phyloP scores from a whole-genome alignment of 2,329 filamentous ascomycete species.

The Epichloe hybrida region DNA sequence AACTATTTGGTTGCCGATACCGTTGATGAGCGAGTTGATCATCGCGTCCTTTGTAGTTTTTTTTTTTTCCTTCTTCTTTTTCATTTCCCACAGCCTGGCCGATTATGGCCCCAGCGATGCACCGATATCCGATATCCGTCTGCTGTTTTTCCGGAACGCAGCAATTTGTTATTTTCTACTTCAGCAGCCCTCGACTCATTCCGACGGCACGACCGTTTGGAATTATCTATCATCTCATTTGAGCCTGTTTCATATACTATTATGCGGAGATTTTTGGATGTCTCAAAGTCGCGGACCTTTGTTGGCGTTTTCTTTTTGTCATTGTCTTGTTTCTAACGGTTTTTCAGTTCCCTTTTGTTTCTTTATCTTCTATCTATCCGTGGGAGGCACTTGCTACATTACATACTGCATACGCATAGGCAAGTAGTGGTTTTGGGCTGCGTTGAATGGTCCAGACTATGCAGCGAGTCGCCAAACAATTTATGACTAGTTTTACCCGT shows the following conservation, averaged over 20 bases:
- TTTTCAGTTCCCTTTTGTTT: neutral
- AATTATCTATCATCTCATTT: neutral
- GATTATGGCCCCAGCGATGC: neutral
- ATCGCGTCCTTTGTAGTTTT: neutral
- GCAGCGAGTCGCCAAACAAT: neutral
- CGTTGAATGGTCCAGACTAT: neutral
- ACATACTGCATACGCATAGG: neutral
- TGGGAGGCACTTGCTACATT: neutral
- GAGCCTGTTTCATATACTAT: neutral
- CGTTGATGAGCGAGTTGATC: neutral
- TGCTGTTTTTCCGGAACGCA: neutral
- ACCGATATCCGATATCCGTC: constrained; percentile 3
- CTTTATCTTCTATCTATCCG: neutral
- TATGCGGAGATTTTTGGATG: neutral
- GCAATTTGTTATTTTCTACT: neutral
- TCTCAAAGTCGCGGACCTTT: neutral
- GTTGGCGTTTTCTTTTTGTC: constrained; percentile 1
- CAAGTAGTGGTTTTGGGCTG: neutral
- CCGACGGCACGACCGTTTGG: neutral
- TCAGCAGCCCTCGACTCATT: neutral
- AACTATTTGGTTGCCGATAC: neutral
- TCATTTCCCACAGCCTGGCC: neutral
- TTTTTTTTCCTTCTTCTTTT: neutral
- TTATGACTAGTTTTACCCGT: neutral
- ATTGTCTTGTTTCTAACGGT: neutral